phyloP scores from a whole-genome alignment of 768 basidiomycete genomes.

The Jaapia argillacea region DNA sequence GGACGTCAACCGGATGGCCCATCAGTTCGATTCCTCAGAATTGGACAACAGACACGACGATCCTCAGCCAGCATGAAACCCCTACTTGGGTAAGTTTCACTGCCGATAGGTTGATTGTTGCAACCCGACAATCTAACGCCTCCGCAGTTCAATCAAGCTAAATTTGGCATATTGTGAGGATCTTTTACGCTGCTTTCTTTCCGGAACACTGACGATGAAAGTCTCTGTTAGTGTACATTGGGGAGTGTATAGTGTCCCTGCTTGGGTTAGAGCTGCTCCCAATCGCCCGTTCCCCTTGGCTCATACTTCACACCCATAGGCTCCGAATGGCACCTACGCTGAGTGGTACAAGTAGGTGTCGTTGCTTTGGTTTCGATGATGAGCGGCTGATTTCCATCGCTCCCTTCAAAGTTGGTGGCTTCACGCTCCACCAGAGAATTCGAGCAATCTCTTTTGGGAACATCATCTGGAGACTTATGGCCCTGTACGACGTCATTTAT shows the following conservation, averaged over 20 bases:
- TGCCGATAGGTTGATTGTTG: neutral
- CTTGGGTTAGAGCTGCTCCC: slow-evolving; percentile 20
- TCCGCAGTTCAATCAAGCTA: slow-evolving; percentile 37
- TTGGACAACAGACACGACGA: slow-evolving; percentile 27
- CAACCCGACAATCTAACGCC: neutral
- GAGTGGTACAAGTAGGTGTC: slow-evolving; percentile 47
- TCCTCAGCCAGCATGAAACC: slow-evolving; percentile 35
- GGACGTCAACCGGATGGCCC: slow-evolving; percentile 26
- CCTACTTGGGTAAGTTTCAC: slow-evolving; percentile 38
- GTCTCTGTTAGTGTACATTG: slow-evolving; percentile 31
- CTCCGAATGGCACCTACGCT: slow-evolving; percentile 29
- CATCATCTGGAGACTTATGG: slow-evolving; percentile 44
- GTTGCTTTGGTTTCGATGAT: too few species aligned
- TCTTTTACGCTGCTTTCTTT: neutral
- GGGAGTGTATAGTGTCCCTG: slow-evolving; percentile 37
- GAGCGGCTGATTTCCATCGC: too few species aligned
- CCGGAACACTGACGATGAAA: slow-evolving; percentile 4
- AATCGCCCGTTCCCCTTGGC: neutral
- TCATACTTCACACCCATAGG: too few species aligned
- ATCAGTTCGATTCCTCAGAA: slow-evolving; percentile 26
- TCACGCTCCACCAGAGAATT: slow-evolving; percentile 25
- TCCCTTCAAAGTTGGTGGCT: neutral
- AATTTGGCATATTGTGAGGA: slow-evolving; percentile 47
- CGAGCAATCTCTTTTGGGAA: slow-evolving; percentile 31
- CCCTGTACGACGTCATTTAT: slow-evolving; percentile 13